Conservation (phyloP, 2,329 filamentous ascomycete genomes). For the Geoglossum cookeanum region DNA sequence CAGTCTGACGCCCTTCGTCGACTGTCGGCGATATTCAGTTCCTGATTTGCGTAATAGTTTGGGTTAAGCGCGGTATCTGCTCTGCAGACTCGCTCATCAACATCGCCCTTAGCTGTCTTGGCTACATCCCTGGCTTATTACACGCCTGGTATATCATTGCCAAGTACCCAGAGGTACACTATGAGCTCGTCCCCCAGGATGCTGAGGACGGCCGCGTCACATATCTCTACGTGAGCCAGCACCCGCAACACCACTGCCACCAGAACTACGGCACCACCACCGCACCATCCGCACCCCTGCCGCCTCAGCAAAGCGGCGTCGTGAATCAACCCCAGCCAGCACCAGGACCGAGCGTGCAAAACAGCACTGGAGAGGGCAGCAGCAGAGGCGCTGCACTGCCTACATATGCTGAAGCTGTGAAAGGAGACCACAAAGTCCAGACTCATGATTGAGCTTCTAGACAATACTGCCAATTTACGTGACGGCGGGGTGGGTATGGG, state of each 20-base stretch:
- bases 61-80: slow-evolving; percentile 92
- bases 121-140: slow-evolving; percentile 68
- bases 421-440: slow-evolving; percentile 84
- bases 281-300: background rate
- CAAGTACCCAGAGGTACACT: slow-evolving; percentile 56
- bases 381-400: slow-evolving; percentile 41
- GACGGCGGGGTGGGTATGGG: background rate
- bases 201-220: slow-evolving; percentile 20
- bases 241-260: background rate
- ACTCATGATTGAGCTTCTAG: background rate
- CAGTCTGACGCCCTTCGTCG: background rate
- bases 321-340: slow-evolving; percentile 24
- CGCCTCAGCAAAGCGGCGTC: background rate
- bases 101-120: slow-evolving; percentile 67
- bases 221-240: slow-evolving; percentile 2
- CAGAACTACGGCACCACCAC: slow-evolving; percentile 2
- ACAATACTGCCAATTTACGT: background rate
- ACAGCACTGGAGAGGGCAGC: slow-evolving; percentile 24
- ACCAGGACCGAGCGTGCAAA: slow-evolving; percentile 20
- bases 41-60: slow-evolving; percentile 37
- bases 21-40: background rate
- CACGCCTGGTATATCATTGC: slow-evolving; percentile 98
- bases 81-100: slow-evolving; percentile 87
- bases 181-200: slow-evolving; percentile 35
- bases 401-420: slow-evolving; percentile 76